Percentiles rank a stretch among this genome's conserved stretches.
phyloP scores from a whole-genome alignment of 1,139 yeast genomes.

The Scheffersomyces parashehatae region DNA sequence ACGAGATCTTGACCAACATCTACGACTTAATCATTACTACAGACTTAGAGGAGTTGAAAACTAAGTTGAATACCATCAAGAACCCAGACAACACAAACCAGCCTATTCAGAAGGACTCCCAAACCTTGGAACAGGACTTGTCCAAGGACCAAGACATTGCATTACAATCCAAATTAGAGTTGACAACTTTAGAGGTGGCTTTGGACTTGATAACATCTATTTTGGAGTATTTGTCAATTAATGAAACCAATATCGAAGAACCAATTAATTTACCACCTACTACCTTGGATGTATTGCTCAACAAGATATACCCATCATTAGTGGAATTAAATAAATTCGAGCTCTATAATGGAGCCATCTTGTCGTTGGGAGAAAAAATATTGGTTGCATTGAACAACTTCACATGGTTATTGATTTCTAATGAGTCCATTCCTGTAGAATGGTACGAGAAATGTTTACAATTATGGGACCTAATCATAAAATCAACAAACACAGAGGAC shows the following conservation, averaged over 20 bases:
- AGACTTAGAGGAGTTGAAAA: constrained; percentile 42
- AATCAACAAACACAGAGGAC: constrained; percentile 17
- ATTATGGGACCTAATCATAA: constrained; percentile 38
- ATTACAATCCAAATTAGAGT: constrained; percentile 49
- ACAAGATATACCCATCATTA: constrained; percentile 40
- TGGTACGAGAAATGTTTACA: constrained; percentile 34
- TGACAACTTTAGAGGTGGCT: constrained; percentile 67
- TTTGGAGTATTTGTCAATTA: constrained; percentile 55
- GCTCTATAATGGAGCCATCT: constrained; percentile 19
- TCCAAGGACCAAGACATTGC: constrained; percentile 17
- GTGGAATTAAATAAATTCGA: constrained; percentile 38
- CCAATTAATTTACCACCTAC: constrained; percentile 24
- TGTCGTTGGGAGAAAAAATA: constrained; percentile 52
- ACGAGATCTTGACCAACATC: constrained; percentile 23
- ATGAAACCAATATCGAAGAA: constrained; percentile 22
- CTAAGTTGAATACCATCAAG: constrained; percentile 22
- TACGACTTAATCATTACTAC: constrained; percentile 35
- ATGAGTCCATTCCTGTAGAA: constrained; percentile 32
- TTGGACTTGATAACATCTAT: constrained; percentile 76
- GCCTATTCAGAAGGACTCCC: constrained; percentile 25
- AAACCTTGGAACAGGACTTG: constrained; percentile 26
- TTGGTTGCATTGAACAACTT: constrained; percentile 71
- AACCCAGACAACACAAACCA: constrained; percentile 43
- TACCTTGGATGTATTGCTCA: constrained; percentile 26
- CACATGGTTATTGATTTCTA: constrained; percentile 51